Percentiles rank a stretch among this genome's conserved stretches.
phyloP scores from a whole-genome alignment of 371 early-diverging fungal species.

The Mucor circinelloides region DNA sequence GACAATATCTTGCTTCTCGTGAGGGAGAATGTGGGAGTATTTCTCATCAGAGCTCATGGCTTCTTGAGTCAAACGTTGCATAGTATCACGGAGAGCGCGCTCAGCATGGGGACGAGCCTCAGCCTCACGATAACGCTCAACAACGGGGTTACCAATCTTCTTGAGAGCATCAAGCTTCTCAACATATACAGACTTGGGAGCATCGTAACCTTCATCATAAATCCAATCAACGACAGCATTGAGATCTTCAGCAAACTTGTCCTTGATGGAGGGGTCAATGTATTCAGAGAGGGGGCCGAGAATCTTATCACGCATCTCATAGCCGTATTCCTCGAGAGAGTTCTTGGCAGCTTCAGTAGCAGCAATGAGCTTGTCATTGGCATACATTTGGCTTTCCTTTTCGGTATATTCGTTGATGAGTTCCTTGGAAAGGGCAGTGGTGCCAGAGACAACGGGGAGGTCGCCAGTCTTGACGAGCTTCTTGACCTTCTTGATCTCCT shows the following conservation, averaged over 20 bases:
- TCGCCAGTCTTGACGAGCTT: conserved; percentile 90
- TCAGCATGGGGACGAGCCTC: conserved; percentile 87
- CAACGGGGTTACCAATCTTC: conserved; percentile 83
- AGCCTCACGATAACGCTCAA: conserved; percentile 79
- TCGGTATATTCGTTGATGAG: conserved; percentile 69
- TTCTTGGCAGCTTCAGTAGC: conserved; percentile 95
- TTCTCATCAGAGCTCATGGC: conserved; percentile 79
- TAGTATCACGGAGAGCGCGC: conserved; percentile 75
- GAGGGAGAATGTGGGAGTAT: conserved; percentile 86
- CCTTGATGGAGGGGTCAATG: conserved; percentile 74
- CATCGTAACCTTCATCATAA: conserved; percentile 95
- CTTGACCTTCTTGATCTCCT: conserved; percentile 75
- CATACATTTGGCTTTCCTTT: conserved; percentile 85
- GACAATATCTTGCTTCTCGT: conserved; percentile 82
- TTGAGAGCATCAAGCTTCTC: conserved; percentile 83
- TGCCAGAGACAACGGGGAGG: conserved; percentile 71
- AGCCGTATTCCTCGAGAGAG: conserved; percentile 97
- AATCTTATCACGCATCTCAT: conserved; percentile 93
- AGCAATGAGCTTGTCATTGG: conserved; percentile 85
- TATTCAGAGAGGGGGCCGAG: conserved; percentile 70
- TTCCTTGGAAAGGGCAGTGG: conserved; percentile 59
- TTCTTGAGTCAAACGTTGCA: conserved; percentile 72
- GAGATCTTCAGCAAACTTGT: conserved; percentile 69
- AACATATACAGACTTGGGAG: conserved; percentile 85
- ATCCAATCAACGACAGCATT: conserved; percentile 95